phyloP scores from a whole-genome alignment of 116 monocot species.

The Cymodocea nodosa region DNA sequence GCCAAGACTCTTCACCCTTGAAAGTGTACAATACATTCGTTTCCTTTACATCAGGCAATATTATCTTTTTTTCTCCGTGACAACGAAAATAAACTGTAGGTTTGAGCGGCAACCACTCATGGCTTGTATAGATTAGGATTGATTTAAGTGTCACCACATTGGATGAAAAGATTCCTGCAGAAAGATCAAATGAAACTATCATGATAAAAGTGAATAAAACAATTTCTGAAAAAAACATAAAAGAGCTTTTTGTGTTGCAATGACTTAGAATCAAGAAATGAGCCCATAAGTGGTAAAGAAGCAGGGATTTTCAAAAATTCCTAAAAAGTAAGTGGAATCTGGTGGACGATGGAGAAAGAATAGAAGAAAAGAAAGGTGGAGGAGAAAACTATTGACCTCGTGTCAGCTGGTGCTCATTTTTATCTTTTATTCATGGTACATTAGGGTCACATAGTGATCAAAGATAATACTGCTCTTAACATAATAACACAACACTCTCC shows the following conservation, averaged over 20 bases:
- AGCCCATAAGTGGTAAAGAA: too few species aligned
- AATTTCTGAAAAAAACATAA: background rate
- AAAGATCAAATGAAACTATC: slow-evolving; percentile 2
- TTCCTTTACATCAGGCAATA: slow-evolving; percentile 76
- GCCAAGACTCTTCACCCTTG: slow-evolving; percentile 96
- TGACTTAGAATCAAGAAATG: background rate
- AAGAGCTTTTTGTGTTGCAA: background rate
- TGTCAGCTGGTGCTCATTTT: too few species aligned
- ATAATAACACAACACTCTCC: too few species aligned
- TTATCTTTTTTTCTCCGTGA: slow-evolving; percentile 48
- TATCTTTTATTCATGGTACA: too few species aligned
- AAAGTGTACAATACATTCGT: slow-evolving; percentile 41
- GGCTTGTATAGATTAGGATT: slow-evolving; percentile 55
- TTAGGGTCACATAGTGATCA: too few species aligned
- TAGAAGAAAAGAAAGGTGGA: too few species aligned
- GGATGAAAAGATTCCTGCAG: slow-evolving; percentile 41
- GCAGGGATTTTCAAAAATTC: too few species aligned
- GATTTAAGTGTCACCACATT: slow-evolving; percentile 63
- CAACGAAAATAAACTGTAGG: slow-evolving; percentile 76
- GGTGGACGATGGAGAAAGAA: too few species aligned
- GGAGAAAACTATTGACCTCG: too few species aligned
- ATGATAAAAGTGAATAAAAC: background rate
- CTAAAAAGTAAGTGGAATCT: too few species aligned
- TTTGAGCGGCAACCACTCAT: slow-evolving; percentile 50
- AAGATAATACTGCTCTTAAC: too few species aligned